A percentile compares a stretch with the other conserved stretches of the same genome.
Evolutionary conservation across 306 rosid genomes (phyloP).

Genomic region (Corylus avellana): DNA sequence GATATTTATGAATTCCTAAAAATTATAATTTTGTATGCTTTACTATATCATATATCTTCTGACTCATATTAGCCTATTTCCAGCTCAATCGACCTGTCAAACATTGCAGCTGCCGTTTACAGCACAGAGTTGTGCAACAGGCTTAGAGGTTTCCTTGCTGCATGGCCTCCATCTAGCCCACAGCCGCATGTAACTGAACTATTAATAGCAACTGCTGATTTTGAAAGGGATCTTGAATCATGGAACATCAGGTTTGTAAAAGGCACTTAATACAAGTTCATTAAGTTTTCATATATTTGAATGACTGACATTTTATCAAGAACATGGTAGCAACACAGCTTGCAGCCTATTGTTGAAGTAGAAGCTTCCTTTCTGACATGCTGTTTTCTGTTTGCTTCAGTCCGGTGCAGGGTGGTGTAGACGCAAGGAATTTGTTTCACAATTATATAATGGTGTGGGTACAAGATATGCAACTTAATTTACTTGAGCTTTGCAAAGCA

Average conservation of each 20-base stretch:
- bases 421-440: constrained; percentile 82
- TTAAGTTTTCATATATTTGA: neutral
- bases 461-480: constrained; percentile 81
- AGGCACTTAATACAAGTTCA: constrained; percentile 6
- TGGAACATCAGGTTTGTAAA: constrained; percentile 80
- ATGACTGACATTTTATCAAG: neutral
- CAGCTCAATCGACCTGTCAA: constrained; percentile 89
- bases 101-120: constrained; percentile 88
- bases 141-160: constrained; percentile 76
- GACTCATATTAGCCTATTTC: constrained; percentile 38
- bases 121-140: constrained; percentile 81
- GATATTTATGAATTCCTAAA: neutral
- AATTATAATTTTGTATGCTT: neutral
- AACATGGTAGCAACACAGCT: neutral
- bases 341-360: neutral
- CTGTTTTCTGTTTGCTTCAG: constrained; percentile 40
- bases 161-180: constrained; percentile 95
- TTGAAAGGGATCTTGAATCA: constrained; percentile 86
- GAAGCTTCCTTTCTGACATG: constrained; percentile 35
- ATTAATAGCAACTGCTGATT: constrained; percentile 77
- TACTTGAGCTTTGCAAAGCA: constrained; percentile 87
- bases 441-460: constrained; percentile 92
- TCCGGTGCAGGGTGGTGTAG: constrained; percentile 77
- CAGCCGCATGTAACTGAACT: constrained; percentile 80
- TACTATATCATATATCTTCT: constrained; percentile 33